Evolutionary conservation across 2,329 filamentous ascomycete genomes (phyloP).

Genomic region (Cladosporium oxysporum): DNA sequence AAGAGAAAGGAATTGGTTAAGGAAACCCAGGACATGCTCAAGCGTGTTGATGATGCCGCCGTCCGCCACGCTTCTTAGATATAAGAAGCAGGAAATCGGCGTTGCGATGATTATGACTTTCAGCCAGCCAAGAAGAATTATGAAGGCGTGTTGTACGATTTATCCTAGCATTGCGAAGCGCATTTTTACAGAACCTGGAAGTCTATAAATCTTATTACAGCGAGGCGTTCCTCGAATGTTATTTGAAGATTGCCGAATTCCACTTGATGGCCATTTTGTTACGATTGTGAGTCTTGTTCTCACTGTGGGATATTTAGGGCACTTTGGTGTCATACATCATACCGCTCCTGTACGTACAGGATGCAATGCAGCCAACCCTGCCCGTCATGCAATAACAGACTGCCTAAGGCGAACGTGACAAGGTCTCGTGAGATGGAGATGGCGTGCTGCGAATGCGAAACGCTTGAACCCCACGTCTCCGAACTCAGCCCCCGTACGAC

Average conservation of each 20-base stretch:
- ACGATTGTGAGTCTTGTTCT: background rate
- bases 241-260: background rate
- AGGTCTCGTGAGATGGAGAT: background rate
- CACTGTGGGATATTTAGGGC: background rate
- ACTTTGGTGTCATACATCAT: background rate
- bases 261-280: background rate
- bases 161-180: slow-evolving; percentile 16
- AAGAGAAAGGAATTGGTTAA: slow-evolving; percentile 72
- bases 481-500: background rate
- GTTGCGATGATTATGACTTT: slow-evolving; percentile 7
- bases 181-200: slow-evolving; percentile 37
- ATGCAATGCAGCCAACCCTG: background rate
- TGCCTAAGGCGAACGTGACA: background rate
- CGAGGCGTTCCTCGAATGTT: slow-evolving; percentile 59
- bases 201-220: slow-evolving; percentile 62
- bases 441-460: slow-evolving; percentile 11
- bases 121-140: background rate
- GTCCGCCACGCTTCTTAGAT: slow-evolving; percentile 17
- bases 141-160: background rate
- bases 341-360: background rate
- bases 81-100: background rate
- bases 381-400: background rate
- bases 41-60: slow-evolving; percentile 57
- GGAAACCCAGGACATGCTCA: slow-evolving; percentile 68
- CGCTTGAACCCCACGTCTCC: slow-evolving; percentile 5